Evolutionary conservation across 2,329 filamentous ascomycete genomes (phyloP).

Genomic region (Verticillium klebahnii): DNA sequence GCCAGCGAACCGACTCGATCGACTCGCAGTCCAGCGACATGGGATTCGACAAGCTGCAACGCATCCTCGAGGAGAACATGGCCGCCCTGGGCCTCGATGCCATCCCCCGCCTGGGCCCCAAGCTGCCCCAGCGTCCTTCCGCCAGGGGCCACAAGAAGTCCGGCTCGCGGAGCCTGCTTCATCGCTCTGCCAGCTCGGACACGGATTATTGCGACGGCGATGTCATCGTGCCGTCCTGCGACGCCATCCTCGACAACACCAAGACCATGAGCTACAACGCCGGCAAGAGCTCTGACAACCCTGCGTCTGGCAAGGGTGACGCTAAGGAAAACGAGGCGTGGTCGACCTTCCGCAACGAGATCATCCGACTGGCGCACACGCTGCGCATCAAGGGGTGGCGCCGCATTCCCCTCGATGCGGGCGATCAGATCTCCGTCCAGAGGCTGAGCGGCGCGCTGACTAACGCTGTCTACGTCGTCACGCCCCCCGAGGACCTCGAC

Average conservation of each 20-base stretch:
- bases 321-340: constrained; percentile 73
- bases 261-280: constrained; percentile 77
- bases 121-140: constrained; percentile 35
- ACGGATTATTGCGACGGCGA: constrained; percentile 84
- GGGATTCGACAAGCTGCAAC: constrained; percentile 76
- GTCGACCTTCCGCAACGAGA: constrained; percentile 86
- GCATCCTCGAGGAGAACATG: constrained; percentile 69
- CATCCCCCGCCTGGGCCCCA: constrained; percentile 38
- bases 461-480: constrained; percentile 94
- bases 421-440: constrained; percentile 64
- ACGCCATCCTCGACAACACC: constrained; percentile 82
- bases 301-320: constrained; percentile 37
- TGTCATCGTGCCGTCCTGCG: constrained; percentile 75
- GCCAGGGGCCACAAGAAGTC: constrained; percentile 27
- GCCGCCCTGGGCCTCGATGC: constrained; percentile 44
- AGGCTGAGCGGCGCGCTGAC: constrained; percentile 87
- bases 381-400: constrained; percentile 89
- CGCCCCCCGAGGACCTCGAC: constrained; percentile 63
- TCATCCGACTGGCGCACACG: constrained; percentile 84
- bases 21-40: constrained; percentile 64
- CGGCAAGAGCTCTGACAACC: constrained; percentile 32
- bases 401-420: constrained; percentile 67
- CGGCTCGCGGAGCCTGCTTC: constrained; percentile 34
- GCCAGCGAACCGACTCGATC: constrained; percentile 47
- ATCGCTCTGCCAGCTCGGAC: constrained; percentile 64